These are phyloP conservation scores for Mrakia hoshinonis DNA, from an alignment of 768 basidiomycete genomes.

Conservation along the genomic window DNA sequence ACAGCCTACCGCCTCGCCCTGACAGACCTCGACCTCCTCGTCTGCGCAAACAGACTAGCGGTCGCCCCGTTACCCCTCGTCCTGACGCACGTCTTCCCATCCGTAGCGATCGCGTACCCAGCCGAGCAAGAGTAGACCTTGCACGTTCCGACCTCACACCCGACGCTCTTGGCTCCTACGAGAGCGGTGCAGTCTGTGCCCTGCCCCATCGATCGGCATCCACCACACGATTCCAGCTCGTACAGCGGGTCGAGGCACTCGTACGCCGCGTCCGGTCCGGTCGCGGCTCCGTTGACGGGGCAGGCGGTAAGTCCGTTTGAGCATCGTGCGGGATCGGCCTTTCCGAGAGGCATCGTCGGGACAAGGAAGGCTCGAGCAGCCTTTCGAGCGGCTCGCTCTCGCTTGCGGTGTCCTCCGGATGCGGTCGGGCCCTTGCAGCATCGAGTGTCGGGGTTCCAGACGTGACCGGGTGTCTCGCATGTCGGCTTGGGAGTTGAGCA, in stretches of 20 bases:
- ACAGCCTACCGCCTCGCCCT: not conserved
- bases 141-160: slow-evolving; percentile 21
- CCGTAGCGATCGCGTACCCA: not conserved
- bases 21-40: not conserved
- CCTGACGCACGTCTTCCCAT: not conserved
- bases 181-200: slow-evolving; percentile 24
- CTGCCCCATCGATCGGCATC: slow-evolving; percentile 16
- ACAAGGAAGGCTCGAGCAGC: not conserved
- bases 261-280: not conserved
- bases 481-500: slow-evolving; percentile 3
- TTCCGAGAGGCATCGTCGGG: slow-evolving; percentile 12
- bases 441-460: not conserved
- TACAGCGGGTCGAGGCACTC: slow-evolving; percentile 18
- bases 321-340: slow-evolving; percentile 17
- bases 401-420: not conserved
- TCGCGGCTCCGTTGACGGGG: not conserved
- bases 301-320: slow-evolving; percentile 15
- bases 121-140: not conserved
- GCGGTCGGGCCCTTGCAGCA: slow-evolving; percentile 17
- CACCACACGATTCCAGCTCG: slow-evolving; percentile 27
- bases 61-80: not conserved
- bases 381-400: not conserved
- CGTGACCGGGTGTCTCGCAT: slow-evolving; percentile 4
- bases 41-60: not conserved
- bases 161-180: slow-evolving; percentile 13